Conservation (phyloP, 805 yeast genomes). For the Yueomyces sp. region DNA sequence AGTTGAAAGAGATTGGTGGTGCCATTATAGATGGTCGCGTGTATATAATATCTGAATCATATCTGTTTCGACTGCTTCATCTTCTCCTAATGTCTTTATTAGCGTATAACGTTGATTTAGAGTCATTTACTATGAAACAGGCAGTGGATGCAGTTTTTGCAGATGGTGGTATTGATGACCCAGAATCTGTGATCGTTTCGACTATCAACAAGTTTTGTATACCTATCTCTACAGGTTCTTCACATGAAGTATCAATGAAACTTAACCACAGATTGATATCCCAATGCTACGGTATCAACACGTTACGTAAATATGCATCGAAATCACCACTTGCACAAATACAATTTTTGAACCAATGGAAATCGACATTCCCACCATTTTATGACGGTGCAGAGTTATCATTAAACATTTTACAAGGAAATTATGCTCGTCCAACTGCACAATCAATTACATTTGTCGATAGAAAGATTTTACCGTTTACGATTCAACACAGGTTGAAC, state of each 20-base stretch:
- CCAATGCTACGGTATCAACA: constrained; percentile 49
- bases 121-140: constrained; percentile 20
- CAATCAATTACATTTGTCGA: constrained; percentile 47
- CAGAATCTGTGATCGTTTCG: constrained; percentile 31
- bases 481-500: constrained; percentile 36
- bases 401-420: constrained; percentile 46
- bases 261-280: constrained; percentile 35
- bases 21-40: constrained; percentile 36
- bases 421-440: constrained; percentile 34
- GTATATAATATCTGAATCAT: constrained; percentile 24
- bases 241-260: neutral
- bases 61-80: constrained; percentile 24
- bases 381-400: constrained; percentile 33
- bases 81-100: constrained; percentile 26
- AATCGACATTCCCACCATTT: constrained; percentile 47
- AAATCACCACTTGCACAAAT: constrained; percentile 23
- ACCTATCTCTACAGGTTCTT: neutral
- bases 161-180: constrained; percentile 21
- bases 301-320: constrained; percentile 29
- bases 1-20: constrained; percentile 46
- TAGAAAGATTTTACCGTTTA: constrained; percentile 32
- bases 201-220: constrained; percentile 35
- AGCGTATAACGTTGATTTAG: constrained; percentile 20
- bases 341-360: constrained; percentile 54
- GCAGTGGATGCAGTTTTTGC: constrained; percentile 16